These are phyloP conservation scores for Heterobasidion parviporum DNA, from an alignment of 1,284 basidiomycete genomes.

Conservation along the genomic window DNA sequence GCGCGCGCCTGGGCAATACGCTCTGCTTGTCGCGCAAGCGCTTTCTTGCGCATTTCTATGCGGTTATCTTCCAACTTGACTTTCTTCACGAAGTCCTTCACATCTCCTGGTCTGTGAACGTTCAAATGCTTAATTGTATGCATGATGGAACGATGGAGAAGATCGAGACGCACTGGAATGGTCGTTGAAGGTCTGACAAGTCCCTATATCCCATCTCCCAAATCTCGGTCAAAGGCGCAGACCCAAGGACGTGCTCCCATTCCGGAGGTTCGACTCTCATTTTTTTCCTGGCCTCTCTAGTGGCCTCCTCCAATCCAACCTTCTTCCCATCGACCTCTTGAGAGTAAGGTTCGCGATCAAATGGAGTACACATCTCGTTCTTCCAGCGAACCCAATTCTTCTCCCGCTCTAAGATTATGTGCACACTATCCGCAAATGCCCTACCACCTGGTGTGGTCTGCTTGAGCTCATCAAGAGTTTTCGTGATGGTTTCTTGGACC, in stretches of 20 bases:
- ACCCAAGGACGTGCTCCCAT: conserved; percentile 57
- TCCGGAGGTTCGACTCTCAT: conserved; percentile 47
- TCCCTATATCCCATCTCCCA: conserved; percentile 74
- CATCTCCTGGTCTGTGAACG: conserved; percentile 49
- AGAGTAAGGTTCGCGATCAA: conserved; percentile 62
- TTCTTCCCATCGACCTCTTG: conserved; percentile 37
- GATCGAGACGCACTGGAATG: conserved; percentile 46
- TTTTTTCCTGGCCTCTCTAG: conserved; percentile 36
- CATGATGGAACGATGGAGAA: conserved; percentile 1
- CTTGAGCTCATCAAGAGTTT: conserved; percentile 60
- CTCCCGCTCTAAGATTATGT: conserved; percentile 66
- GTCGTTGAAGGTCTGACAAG: conserved; percentile 49
- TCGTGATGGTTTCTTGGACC: conserved; percentile 61
- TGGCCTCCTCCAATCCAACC: conserved; percentile 56
- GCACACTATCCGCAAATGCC: conserved; percentile 65
- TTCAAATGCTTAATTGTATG: conserved; percentile 2
- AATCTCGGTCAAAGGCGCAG: conserved; percentile 62
- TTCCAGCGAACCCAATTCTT: conserved; percentile 86
- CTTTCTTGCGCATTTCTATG: conserved; percentile 53
- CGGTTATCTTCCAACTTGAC: conserved; percentile 56
- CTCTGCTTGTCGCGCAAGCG: conserved; percentile 39
- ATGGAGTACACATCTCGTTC: conserved; percentile 66
- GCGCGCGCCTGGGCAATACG: conserved; percentile 35
- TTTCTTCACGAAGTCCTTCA: conserved; percentile 65
- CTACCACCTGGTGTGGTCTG: conserved; percentile 70